These are phyloP conservation scores for Tubosaeta sp. DNA, from an alignment of 768 basidiomycete species.

Conservation along the genomic window DNA sequence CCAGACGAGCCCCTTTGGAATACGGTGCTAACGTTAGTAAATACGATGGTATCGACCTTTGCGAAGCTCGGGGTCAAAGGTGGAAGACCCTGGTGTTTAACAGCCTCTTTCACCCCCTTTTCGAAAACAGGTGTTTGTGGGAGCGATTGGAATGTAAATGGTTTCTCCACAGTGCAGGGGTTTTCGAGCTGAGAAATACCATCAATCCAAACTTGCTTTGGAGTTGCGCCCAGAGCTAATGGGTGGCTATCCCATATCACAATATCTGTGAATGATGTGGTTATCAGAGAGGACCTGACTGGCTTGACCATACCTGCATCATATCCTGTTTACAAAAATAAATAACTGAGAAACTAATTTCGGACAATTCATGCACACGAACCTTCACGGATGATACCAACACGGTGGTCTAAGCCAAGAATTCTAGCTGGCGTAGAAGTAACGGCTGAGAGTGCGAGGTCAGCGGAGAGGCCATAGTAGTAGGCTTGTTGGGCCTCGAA, in stretches of 20 bases:
- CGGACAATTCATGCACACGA: neutral
- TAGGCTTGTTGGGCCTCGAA: slow-evolving; percentile 64
- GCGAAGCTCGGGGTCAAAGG: slow-evolving; percentile 48
- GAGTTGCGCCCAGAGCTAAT: slow-evolving; percentile 71
- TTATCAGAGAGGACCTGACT: neutral
- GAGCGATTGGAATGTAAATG: slow-evolving; percentile 43
- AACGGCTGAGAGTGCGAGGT: slow-evolving; percentile 65
- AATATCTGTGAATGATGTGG: slow-evolving; percentile 41
- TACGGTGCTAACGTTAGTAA: slow-evolving; percentile 60
- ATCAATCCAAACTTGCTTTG: slow-evolving; percentile 80
- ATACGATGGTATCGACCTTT: slow-evolving; percentile 43
- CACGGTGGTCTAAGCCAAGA: slow-evolving; percentile 69
- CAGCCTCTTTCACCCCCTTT: slow-evolving; percentile 52
- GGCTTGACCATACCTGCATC: slow-evolving; percentile 51
- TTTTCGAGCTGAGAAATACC: slow-evolving; percentile 66
- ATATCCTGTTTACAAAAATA: slow-evolving; percentile 46
- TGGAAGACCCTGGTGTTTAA: slow-evolving; percentile 68
- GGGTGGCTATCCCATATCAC: slow-evolving; percentile 80
- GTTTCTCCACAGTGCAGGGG: slow-evolving; percentile 51
- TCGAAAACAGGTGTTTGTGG: slow-evolving; percentile 62
- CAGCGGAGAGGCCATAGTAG: slow-evolving; percentile 63
- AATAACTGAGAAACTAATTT: no score
- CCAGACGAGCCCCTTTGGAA: slow-evolving; percentile 34
- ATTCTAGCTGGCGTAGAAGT: slow-evolving; percentile 68
- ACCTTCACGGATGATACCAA: slow-evolving; percentile 61